Evolutionary conservation across 2,329 filamentous ascomycete genomes (phyloP).

Genomic region (Fusarium sp.): DNA sequence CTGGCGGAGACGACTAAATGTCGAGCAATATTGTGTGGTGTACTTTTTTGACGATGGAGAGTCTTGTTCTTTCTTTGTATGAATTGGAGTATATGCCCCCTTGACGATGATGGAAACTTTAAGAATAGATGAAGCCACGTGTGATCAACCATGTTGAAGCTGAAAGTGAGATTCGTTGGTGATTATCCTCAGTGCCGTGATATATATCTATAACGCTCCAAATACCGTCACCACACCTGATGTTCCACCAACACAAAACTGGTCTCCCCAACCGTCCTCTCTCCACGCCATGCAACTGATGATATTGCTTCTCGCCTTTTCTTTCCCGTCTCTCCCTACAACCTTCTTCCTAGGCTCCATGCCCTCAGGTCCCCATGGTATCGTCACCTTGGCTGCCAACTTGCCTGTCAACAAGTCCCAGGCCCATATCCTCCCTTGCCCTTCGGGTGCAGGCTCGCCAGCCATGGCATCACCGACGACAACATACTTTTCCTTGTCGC

Average conservation of each 20-base stretch:
- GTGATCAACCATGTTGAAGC: not conserved
- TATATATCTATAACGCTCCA: constrained; percentile 52
- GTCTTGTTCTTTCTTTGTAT: constrained; percentile 9
- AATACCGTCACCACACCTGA: constrained; percentile 75
- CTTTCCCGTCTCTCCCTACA: constrained; percentile 70
- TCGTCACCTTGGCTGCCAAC: constrained; percentile 70
- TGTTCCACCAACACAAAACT: constrained; percentile 74
- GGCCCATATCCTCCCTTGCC: constrained; percentile 75
- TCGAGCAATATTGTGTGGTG: constrained; percentile 16
- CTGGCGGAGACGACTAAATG: constrained; percentile 26
- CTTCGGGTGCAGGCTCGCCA: constrained; percentile 41
- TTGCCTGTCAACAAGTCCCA: constrained; percentile 88
- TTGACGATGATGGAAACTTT: constrained; percentile 25
- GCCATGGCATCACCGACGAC: constrained; percentile 81
- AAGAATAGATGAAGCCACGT: constrained; percentile 8
- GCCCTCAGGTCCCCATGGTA: constrained; percentile 68
- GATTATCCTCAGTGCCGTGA: not conserved
- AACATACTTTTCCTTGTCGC: constrained; percentile 80
- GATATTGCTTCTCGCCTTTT: constrained; percentile 69
- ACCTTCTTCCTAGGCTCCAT: constrained; percentile 62
- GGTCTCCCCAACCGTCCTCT: constrained; percentile 70
- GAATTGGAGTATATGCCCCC: constrained; percentile 20
- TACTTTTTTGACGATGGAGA: constrained; percentile 18
- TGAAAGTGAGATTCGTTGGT: not conserved
- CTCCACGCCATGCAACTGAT: constrained; percentile 73